phyloP scores from a whole-genome alignment of 257 asterid species.

The Datura wrightii region DNA sequence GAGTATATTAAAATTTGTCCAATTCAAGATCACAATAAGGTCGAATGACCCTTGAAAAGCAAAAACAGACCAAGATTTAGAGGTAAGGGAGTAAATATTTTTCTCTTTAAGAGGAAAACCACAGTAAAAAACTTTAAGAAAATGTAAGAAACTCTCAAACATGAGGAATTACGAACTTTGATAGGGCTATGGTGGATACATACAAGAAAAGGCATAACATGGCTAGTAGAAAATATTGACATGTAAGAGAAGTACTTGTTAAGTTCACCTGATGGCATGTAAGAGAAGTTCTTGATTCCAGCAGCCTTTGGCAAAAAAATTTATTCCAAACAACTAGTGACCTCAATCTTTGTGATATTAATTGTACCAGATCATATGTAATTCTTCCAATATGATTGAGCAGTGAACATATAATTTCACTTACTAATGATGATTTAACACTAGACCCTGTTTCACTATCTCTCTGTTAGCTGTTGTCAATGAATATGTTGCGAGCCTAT shows the following conservation, averaged over 20 bases:
- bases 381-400: too few species aligned
- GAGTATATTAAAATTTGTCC: not conserved
- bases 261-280: too few species aligned
- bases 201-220: not conserved
- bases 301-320: too few species aligned
- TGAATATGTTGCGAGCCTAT: too few species aligned
- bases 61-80: not conserved
- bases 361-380: too few species aligned
- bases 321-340: too few species aligned
- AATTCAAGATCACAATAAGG: not conserved
- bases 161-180: not conserved
- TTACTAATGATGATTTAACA: too few species aligned
- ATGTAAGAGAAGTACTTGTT: not conserved
- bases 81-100: not conserved
- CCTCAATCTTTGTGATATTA: too few species aligned
- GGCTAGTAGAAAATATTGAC: not conserved
- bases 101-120: not conserved
- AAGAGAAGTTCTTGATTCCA: too few species aligned
- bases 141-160: not conserved
- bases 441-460: too few species aligned
- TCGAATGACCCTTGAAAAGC: conserved; percentile 6
- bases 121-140: not conserved
- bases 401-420: too few species aligned
- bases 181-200: not conserved
- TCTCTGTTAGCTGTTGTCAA: too few species aligned